Base-by-base conservation (phyloP, 768 basidiomycete genomes). In the Exsudoporus frostii region DNA sequence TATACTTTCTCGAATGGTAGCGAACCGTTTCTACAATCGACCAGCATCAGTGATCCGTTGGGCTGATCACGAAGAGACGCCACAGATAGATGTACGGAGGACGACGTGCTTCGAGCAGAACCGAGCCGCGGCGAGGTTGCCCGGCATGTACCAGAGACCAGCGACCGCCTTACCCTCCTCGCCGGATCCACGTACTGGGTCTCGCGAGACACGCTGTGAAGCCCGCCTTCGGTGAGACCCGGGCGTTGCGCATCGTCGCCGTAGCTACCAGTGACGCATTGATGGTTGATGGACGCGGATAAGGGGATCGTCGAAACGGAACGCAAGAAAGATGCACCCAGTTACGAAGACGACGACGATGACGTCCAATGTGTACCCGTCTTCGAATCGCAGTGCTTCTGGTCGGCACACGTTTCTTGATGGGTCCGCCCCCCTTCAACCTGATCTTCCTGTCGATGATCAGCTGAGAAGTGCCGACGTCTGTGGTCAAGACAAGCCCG, bases 361-460 rank as follows among this genome's bases (percentile, higher is more conserved):
- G 17, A 72, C 75, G 11, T 76, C 66, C 30, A 79, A 60, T 29
- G 70, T 68, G 40, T 66, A 71, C 15, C 45, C 69, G 14, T 57
- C 50, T 45, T 58, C 47, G 27, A 58, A 58, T 3, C 45, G 20
- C 14, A 56, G 24, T 20, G n/a, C n/a, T n/a, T n/a, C n/a, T n/a
- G n/a, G n/a, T n/a, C n/a, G n/a, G n/a, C n/a, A n/a, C n/a, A n/a
- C n/a, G n/a, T n/a, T n/a, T n/a, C n/a, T n/a, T n/a, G n/a, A n/a
- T n/a, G n/a, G n/a, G n/a, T n/a, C 55, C 58, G 8, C 48, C 33
- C 30, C 52, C 54, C 27, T 58, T 59, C 50, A 78, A 60, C 54
- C 75, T 78, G 67, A 80, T 78, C 54, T 76, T 73, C 15, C 74
- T 71, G 39, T 74, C 70, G 37, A 70, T 67, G 58, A 78, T 76